phyloP scores from a whole-genome alignment of 441 rosid species.

The Gossypium schwendimanii region DNA sequence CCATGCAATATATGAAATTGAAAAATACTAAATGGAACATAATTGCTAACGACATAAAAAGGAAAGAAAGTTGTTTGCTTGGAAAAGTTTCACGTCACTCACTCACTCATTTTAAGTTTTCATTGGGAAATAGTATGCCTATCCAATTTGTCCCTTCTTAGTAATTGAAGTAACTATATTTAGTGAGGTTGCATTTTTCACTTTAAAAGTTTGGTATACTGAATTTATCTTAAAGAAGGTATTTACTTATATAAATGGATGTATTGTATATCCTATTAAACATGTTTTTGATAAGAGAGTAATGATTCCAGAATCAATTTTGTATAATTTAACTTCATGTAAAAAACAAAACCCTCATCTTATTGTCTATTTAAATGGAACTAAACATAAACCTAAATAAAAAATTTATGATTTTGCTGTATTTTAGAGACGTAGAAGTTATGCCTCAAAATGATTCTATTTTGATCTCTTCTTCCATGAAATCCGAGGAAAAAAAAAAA shows the following conservation, averaged over 20 bases:
- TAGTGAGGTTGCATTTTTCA: background rate
- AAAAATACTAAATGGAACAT: background rate
- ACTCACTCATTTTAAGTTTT: background rate
- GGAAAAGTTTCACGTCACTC: background rate
- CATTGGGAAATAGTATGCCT: background rate
- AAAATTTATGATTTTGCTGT: no score
- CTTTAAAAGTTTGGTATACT: background rate
- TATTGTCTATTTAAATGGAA: no score
- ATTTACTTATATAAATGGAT: background rate
- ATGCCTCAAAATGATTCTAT: no score
- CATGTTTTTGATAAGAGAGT: no score
- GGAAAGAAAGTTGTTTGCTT: background rate
- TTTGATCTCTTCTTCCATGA: no score
- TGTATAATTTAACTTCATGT: no score
- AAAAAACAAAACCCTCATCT: no score
- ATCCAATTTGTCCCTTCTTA: background rate
- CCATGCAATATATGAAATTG: background rate
- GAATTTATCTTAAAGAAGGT: background rate
- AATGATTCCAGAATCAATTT: no score
- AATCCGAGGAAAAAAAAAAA: background rate
- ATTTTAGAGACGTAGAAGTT: no score
- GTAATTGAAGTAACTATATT: background rate
- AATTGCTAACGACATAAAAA: background rate
- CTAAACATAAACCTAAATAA: no score
- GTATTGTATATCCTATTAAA: background rate